Base-by-base conservation (phyloP, 2,329 filamentous ascomycete genomes). In the Fusarium guadeloupense region DNA sequence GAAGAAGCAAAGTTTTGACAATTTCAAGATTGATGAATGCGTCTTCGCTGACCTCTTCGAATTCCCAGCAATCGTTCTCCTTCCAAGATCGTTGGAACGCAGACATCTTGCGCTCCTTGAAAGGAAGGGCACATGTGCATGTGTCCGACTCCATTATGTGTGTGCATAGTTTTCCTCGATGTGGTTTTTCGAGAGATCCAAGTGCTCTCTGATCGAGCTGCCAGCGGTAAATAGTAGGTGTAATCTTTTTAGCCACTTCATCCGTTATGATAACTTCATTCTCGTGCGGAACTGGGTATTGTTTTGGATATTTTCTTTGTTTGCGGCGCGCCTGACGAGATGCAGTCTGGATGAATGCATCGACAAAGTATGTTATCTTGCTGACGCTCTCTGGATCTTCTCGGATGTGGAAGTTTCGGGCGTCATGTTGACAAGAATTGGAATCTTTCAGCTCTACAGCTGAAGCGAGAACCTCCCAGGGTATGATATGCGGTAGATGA, bases 381-480 rank as follows among this genome's bases (percentile, higher is more conserved):
- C 21, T 19, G 30, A 3, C 16, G 12, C 19, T 28, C 5, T 42
- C 43, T 30, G 39, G 31, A 13, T 51, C 10, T 6, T 30, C 30
- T n/a, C 17, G 46, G 1, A 35, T 19, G 14, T 66, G 62, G 6
- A 66, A 39, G n/a, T 66, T 56, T 3, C 14, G 4, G 0, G 62
- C 62, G 4, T 23, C 26, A 2, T 55, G 37, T 19, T 66, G 50
- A 23, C 54, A 66, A 2, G n/a, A 2, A 17, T 63, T 66, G 17
- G 23, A 6, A 2, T 13, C 4, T 5, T 19, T 48, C 5, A 66
- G 17, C 33, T 66, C 37, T 9, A 66, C 35, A 0, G 47, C 37
- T 4, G 62, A 54, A 2, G 56, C 52, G 20, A 65, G 25, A n/a
- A 20, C 6, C 3, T 44, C 41, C 61, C 61, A 65, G 6, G 57